Evolutionary conservation across 75 land plant genomes (phyloP).

Genomic region (Cryptomeria japonica): DNA sequence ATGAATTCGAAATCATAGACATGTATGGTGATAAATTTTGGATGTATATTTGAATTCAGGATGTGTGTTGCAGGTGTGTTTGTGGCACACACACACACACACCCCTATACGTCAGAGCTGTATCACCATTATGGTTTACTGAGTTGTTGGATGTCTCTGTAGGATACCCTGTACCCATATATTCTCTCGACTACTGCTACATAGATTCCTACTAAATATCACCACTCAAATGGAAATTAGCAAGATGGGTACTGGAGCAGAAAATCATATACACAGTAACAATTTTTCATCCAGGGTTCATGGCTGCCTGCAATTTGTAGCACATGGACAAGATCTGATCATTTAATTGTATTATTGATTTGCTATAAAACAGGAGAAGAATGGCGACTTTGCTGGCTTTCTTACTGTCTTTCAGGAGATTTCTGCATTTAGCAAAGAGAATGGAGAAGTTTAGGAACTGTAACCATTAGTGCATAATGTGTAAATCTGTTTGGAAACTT

Average conservation of each 20-base stretch:
- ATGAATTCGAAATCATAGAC: too few relatives aligned
- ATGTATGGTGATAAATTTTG: too few relatives aligned
- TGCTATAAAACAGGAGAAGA: background rate
- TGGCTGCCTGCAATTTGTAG: background rate
- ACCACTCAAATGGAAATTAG: background rate
- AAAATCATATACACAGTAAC: background rate
- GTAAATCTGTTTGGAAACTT: background rate
- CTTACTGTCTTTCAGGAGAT: background rate
- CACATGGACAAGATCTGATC: background rate
- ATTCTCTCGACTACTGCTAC: background rate
- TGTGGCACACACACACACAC: too few relatives aligned
- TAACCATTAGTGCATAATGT: background rate
- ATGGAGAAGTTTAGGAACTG: background rate
- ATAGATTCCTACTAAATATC: background rate
- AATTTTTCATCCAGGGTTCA: background rate
- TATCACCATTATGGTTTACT: too few relatives aligned
- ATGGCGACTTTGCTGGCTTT: background rate
- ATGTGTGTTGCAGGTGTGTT: too few relatives aligned
- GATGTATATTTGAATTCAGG: too few relatives aligned
- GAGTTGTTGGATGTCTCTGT: too few relatives aligned
- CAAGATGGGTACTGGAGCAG: background rate
- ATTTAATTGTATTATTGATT: background rate
- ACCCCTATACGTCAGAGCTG: too few relatives aligned
- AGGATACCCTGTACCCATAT: too few relatives aligned
- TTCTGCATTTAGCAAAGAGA: background rate